phyloP scores from a whole-genome alignment of 1,139 yeast species.

The Hyphopichia buzzinii region DNA sequence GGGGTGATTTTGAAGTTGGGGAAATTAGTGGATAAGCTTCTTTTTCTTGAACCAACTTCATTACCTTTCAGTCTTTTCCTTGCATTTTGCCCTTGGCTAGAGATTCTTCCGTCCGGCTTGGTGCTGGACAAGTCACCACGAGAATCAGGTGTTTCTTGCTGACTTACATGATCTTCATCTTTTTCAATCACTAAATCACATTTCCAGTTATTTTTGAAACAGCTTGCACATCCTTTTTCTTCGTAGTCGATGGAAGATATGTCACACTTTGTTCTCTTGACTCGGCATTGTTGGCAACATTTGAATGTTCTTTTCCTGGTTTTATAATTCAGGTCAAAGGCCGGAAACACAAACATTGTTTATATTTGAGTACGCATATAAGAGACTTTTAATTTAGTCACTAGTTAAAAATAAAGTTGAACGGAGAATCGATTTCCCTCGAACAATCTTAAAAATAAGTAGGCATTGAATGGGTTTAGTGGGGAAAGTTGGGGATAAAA shows the following conservation, averaged over 20 bases:
- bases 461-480: neutral
- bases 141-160: neutral
- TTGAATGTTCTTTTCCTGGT: conserved; percentile 52
- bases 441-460: too few relatives aligned
- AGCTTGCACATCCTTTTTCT: conserved; percentile 36
- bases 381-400: too few relatives aligned
- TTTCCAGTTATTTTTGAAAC: conserved; percentile 15
- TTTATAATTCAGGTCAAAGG: conserved; percentile 54
- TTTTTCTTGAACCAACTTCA: neutral
- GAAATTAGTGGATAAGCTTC: neutral
- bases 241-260: conserved; percentile 35
- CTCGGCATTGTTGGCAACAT: conserved; percentile 52
- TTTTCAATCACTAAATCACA: conserved; percentile 11
- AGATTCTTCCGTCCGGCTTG: neutral
- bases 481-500: neutral
- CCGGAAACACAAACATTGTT: conserved; percentile 55
- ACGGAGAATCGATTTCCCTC: too few relatives aligned
- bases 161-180: neutral
- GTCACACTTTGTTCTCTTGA: conserved; percentile 38
- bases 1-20: conserved; percentile 15
- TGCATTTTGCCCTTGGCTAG: neutral
- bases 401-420: too few relatives aligned
- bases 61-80: neutral
- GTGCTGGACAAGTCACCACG: neutral
- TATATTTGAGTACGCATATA: too few relatives aligned